Evolutionary conservation across 257 asterid genomes (phyloP).

Genomic region (Nicotiana tomentosiformis): DNA sequence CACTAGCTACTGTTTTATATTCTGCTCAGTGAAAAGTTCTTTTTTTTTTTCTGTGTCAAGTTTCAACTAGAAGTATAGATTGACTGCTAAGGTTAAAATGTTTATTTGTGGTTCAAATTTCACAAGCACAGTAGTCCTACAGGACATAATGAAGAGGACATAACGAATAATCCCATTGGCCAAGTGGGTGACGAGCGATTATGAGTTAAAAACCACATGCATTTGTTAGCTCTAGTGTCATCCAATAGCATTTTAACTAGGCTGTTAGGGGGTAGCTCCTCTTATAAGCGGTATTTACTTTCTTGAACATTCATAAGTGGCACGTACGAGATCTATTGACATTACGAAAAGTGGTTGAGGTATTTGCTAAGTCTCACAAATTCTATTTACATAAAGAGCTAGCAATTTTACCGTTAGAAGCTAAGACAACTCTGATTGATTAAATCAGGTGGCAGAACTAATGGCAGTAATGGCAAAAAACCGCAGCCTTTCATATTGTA

Average conservation of each 20-base stretch:
- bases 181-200: not conserved
- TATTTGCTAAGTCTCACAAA: not conserved
- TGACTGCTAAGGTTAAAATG: not conserved
- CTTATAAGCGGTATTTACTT: not conserved
- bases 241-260: not conserved
- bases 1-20: not conserved
- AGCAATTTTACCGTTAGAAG: not conserved
- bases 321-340: not conserved
- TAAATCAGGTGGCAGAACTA: slow-evolving; percentile 82
- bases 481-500: slow-evolving; percentile 62
- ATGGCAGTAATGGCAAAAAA: slow-evolving; percentile 82
- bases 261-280: not conserved
- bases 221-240: not conserved
- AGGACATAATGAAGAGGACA: too few species aligned
- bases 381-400: not conserved
- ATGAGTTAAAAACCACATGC: not conserved
- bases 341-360: not conserved
- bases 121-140: too few species aligned
- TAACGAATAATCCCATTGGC: too few species aligned
- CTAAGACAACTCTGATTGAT: slow-evolving; percentile 13
- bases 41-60: not conserved
- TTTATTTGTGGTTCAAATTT: too few species aligned
- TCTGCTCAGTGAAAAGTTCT: not conserved
- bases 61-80: not conserved
- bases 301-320: not conserved